A percentile compares a stretch with the other conserved stretches of the same genome.
phyloP scores from a whole-genome alignment of 805 yeast genomes.

The Saccharomycopsis capsularis region DNA sequence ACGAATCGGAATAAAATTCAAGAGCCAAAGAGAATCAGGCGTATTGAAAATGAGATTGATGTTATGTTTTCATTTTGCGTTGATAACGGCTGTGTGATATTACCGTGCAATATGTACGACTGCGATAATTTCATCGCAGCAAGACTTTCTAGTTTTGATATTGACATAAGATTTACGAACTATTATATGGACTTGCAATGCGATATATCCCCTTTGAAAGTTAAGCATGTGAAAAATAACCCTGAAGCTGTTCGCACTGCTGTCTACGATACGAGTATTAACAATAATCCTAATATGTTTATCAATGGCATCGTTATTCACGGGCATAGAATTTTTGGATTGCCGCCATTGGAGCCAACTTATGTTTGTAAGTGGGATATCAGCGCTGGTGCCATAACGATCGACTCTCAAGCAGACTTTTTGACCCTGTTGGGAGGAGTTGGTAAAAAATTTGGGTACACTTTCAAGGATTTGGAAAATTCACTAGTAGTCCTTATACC shows the following conservation, averaged over 20 bases:
- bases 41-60: conserved; percentile 69
- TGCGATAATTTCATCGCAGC: conserved; percentile 54
- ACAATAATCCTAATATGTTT: conserved; percentile 35
- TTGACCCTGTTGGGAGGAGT: conserved; percentile 38
- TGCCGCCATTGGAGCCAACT: conserved; percentile 84
- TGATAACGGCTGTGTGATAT: conserved; percentile 57
- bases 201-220: conserved; percentile 53
- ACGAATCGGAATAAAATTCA: conserved; percentile 1
- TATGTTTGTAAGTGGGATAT: conserved; percentile 90
- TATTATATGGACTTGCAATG: conserved; percentile 91
- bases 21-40: conserved; percentile 30
- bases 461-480: conserved; percentile 72
- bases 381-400: conserved; percentile 43
- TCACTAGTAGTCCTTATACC: conserved; percentile 52
- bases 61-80: conserved; percentile 66
- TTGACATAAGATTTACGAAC: conserved; percentile 81
- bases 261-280: conserved; percentile 8
- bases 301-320: conserved; percentile 61
- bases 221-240: conserved; percentile 25
- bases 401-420: conserved; percentile 45
- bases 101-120: conserved; percentile 71
- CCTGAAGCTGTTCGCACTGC: conserved; percentile 12
- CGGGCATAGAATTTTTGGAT: conserved; percentile 89
- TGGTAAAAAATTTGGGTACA: conserved; percentile 45
- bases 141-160: conserved; percentile 55